phyloP scores from a whole-genome alignment of 73 alveolate genomes.

The Symbiodinium pilosum region DNA sequence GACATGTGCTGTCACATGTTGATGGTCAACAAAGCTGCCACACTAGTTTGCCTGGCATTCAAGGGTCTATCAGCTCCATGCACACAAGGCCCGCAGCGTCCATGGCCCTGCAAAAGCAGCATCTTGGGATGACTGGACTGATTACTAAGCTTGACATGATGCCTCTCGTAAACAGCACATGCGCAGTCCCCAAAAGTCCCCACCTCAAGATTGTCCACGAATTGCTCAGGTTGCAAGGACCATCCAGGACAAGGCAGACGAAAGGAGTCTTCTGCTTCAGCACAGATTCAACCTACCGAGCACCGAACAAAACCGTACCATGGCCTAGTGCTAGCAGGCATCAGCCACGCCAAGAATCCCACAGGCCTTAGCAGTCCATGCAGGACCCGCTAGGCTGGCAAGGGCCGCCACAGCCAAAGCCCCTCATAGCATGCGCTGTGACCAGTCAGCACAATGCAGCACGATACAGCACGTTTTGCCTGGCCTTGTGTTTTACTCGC shows the following conservation, averaged over 20 bases:
- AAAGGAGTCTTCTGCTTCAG: not conserved
- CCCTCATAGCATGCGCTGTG: no score
- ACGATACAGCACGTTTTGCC: not conserved
- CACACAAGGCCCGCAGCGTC: slow-evolving; percentile 35
- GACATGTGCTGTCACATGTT: no score
- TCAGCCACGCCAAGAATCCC: not conserved
- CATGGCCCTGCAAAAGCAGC: slow-evolving; percentile 52
- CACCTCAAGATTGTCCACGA: slow-evolving; percentile 58
- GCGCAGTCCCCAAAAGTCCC: no score
- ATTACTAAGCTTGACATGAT: no score
- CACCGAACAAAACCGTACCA: not conserved
- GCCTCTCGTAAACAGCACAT: no score
- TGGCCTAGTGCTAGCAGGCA: not conserved
- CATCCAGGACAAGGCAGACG: slow-evolving; percentile 30
- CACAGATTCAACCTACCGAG: slow-evolving; percentile 10
- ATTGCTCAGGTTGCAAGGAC: slow-evolving; percentile 52
- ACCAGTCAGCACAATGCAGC: no score
- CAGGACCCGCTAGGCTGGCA: not conserved
- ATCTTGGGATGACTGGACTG: no score
- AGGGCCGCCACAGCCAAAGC: not conserved
- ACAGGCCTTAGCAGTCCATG: not conserved
- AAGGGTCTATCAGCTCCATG: slow-evolving; percentile 24
- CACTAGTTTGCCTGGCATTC: no score
- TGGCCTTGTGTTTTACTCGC: not conserved
- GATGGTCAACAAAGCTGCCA: no score